These are phyloP conservation scores for Talaromyces sp. DNA, from an alignment of 2,329 filamentous ascomycete species.

Conservation along the genomic window DNA sequence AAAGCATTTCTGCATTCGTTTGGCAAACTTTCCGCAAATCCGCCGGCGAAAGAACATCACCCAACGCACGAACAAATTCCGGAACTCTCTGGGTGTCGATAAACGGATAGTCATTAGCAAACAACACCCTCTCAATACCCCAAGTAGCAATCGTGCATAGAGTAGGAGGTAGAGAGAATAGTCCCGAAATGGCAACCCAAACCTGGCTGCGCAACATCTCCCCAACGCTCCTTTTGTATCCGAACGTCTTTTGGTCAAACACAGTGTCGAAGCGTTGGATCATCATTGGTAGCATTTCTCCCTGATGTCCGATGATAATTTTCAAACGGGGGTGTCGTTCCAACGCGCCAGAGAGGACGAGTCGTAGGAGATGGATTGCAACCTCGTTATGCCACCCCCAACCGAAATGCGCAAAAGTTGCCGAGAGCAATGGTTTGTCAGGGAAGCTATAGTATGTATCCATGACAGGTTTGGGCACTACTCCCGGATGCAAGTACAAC, in stretches of 20 bases:
- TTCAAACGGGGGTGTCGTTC: neutral
- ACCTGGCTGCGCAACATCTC: neutral
- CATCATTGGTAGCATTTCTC: neutral
- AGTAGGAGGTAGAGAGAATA: neutral
- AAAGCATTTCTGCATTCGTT: neutral
- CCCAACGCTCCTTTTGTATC: neutral
- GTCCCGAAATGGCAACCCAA: neutral
- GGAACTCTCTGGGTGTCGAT: neutral
- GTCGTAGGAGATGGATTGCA: neutral
- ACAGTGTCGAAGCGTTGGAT: neutral
- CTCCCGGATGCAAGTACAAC: neutral
- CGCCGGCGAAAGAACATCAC: neutral
- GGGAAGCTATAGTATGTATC: neutral
- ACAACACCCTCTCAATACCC: neutral
- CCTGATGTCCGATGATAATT: neutral
- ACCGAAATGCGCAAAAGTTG: neutral
- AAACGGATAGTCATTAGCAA: neutral
- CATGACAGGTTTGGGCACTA: neutral
- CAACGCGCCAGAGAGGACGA: neutral
- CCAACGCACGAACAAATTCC: neutral
- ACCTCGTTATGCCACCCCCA: conserved; percentile 1
- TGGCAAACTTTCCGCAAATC: neutral
- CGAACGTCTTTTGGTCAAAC: neutral
- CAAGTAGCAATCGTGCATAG: neutral
- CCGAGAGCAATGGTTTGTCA: neutral